Evolutionary conservation across 257 asterid species (phyloP).

Genomic region (Avicennia marina): DNA sequence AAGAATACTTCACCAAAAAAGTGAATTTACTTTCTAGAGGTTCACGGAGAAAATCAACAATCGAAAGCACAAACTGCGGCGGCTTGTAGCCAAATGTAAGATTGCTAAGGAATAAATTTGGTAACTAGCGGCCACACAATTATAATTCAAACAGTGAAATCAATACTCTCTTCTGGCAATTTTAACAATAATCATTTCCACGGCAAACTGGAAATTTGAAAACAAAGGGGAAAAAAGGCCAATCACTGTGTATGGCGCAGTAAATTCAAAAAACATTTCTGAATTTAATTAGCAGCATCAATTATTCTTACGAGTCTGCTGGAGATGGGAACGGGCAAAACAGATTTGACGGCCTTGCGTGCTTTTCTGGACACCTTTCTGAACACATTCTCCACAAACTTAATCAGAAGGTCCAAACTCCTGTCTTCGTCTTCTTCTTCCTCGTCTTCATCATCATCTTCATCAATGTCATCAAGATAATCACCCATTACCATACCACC

Average conservation of each 20-base stretch:
- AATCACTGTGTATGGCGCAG: no score
- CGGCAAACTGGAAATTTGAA: no score
- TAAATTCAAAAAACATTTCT: not conserved
- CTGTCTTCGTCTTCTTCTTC: constrained; percentile 85
- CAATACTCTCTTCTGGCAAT: no score
- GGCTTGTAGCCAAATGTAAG: no score
- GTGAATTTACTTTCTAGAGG: no score
- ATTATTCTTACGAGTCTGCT: constrained; percentile 52
- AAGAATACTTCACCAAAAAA: no score
- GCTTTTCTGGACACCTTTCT: constrained; percentile 78
- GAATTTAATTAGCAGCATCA: not conserved
- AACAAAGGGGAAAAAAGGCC: not conserved
- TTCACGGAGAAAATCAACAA: no score
- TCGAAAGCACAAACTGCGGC: no score
- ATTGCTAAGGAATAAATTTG: no score
- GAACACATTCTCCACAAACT: constrained; percentile 79
- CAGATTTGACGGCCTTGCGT: constrained; percentile 84
- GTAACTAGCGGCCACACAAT: no score
- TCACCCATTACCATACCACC: constrained; percentile 48
- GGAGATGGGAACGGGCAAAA: constrained; percentile 72
- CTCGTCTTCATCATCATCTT: constrained; percentile 58
- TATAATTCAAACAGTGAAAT: no score
- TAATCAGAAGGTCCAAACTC: constrained; percentile 79
- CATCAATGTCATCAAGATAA: constrained; percentile 41
- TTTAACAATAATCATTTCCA: no score